Evolutionary conservation across 2,329 filamentous ascomycete species (phyloP), one percentile per base, ranked within the genome.

Genomic region (Xylariales sp.): DNA sequence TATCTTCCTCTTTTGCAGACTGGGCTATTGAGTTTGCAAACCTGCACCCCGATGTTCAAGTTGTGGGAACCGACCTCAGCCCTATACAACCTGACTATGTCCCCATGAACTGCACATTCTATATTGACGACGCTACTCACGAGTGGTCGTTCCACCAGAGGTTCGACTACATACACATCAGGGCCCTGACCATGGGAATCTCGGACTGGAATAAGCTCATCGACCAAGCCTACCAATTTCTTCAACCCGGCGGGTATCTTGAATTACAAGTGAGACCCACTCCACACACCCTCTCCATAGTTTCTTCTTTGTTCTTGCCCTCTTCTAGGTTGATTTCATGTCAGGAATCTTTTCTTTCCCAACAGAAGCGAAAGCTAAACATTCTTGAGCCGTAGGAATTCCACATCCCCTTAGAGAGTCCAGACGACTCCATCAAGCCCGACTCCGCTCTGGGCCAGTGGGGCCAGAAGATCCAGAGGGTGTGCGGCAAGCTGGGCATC

Each of bases 121-220:
- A 46, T 28, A 44, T 49, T 35, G 78, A 82, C 54, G 76, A 83
- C 49, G 70, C 74, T 16, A 52, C 62, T 46, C 55, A 55, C 32
- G 52, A 53, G 1, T 45, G 42, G 29, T 66, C 72, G 48, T 50
- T 49, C 12, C 67, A 67, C 47, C 41, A 47, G 33, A 42, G 46
- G 31, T 53, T 53, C 43, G 49, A 54, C 43, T 52, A 34, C 32
- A 23, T 35, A 15, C 49, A 53, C 35, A 34, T 38, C 6, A 46
- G 49, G 10, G 41, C 42, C 29, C 40, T 53, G 18, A 37, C 41
- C 16, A 44, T 44, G 31, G 46, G 47, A 33, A 48, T 53, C 43
- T 29, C 37, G 14, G 40, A 51, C 45, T 50, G 45, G 47, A 43
- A 48, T 18, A 39, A 40, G 13, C 33, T 43, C 23, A 30, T 51